Base-by-base conservation (phyloP, 2,329 filamentous ascomycete genomes). In the Westerdykella aurantiaca region DNA sequence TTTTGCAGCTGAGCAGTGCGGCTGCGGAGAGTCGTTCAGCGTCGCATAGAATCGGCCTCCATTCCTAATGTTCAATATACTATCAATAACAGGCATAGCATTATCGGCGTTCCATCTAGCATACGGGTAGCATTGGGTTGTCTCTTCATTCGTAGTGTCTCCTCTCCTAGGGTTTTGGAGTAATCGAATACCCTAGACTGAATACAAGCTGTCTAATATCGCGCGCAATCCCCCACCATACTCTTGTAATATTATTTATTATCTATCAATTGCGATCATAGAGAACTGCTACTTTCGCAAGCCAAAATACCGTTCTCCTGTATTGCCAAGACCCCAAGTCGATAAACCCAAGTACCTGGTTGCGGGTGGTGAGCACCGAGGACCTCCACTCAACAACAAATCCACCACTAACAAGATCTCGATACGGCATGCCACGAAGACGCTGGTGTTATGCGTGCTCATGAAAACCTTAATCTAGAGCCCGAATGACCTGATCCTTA, bases 11-110 rank as follows among this genome's bases (percentile, higher is more conserved):
- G 91, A 95, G 64, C 80, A 94, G 76, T 97, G 91, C 60, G 91
- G 91, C 33, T 97, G 91, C 56, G 91, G 91, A 61, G 91, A 97
- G 73, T 95, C 89, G 1, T 97, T 97, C 66, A 95, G 71, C 57
- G 70, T 75, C 43, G 66, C 63, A 53, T 73, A 60, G 62, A 57
- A 53, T 49, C 47, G 18, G 6, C 18, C 18, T 18, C 31, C 23
- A 51, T 40, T 44, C 23, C 21, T 40, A 47, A 43, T 38, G 35
- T 41, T 42, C 44, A 47, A n/a, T 49, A 48, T 37, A 51, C 25
- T 42, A 62, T 54, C 67, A 68, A 63, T 48, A 52, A 39, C 42
- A 49, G 41, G 58, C 55, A 53, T 59, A 41, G 49, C 51, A 56
- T 57, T 47, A 42, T 44, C 31, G 56, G 56, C 52, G 56, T 57